A percentile compares a stretch with the other conserved stretches of the same genome.
phyloP scores from a whole-genome alignment of 768 basidiomycete species.

The Rhodotorula diobovata region DNA sequence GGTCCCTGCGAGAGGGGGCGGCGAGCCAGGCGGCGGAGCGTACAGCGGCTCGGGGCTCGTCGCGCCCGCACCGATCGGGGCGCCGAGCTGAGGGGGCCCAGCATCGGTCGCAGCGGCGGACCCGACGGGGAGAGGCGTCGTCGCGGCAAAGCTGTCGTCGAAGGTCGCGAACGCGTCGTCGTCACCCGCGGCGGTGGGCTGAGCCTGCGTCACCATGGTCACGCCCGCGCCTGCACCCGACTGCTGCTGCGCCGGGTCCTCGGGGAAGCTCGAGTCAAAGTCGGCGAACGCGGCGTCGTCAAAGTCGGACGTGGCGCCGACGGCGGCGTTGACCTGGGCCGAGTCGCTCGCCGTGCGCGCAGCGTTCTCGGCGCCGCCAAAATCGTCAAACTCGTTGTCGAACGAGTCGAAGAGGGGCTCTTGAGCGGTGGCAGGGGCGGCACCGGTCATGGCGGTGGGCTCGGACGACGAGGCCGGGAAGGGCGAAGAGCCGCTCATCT shows the following conservation, averaged over 20 bases:
- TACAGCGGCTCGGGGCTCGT: constrained; percentile 51
- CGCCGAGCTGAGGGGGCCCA: constrained; percentile 43
- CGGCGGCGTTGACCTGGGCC: not conserved
- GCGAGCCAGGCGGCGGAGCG: constrained; percentile 44
- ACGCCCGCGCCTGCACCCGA: too few species aligned
- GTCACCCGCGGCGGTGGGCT: not conserved
- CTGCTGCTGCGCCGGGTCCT: too few species aligned
- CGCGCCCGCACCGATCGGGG: constrained; percentile 50
- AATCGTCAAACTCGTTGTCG: constrained; percentile 51
- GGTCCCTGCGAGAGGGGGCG: constrained; percentile 44
- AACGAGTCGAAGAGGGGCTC: constrained; percentile 59
- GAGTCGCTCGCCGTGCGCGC: not conserved
- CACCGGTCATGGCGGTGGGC: constrained; percentile 56
- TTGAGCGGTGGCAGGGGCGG: not conserved
- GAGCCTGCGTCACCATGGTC: too few species aligned
- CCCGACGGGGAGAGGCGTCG: constrained; percentile 47
- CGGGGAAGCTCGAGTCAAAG: constrained; percentile 30
- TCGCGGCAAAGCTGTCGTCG: constrained; percentile 19
- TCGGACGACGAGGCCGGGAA: not conserved
- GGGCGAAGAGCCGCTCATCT: constrained; percentile 9
- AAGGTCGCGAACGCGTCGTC: constrained; percentile 47
- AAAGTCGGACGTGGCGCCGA: constrained; percentile 33
- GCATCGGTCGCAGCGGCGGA: constrained; percentile 39
- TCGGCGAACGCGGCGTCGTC: constrained; percentile 44
- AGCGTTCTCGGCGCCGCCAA: not conserved